These are phyloP conservation scores for Saccharomyces pastorianus DNA, from an alignment of 1,139 yeast genomes.

Conservation along the genomic window DNA sequence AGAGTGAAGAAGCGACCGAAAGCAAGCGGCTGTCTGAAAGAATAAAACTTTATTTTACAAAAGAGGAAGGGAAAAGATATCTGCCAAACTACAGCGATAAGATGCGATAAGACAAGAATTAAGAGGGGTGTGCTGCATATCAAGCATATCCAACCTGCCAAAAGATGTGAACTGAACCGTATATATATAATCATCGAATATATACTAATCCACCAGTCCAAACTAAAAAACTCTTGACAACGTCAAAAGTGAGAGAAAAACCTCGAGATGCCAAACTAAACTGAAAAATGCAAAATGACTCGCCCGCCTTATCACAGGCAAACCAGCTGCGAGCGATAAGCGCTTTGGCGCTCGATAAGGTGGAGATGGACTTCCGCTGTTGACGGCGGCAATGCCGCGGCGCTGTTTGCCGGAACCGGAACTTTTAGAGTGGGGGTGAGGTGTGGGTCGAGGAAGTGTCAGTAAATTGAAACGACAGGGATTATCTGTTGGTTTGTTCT, in stretches of 20 bases:
- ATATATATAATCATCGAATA: neutral
- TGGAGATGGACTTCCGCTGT: neutral
- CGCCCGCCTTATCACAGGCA: neutral
- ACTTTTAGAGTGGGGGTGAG: neutral
- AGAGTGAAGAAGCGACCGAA: neutral
- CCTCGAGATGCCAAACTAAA: neutral
- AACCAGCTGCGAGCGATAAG: neutral
- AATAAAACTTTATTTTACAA: neutral
- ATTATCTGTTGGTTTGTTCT: too few species aligned
- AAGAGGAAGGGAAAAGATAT: neutral
- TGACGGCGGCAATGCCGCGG: neutral
- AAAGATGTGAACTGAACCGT: neutral
- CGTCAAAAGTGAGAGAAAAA: neutral
- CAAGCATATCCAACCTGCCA: neutral
- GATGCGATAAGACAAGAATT: neutral
- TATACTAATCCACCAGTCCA: slow-evolving; percentile 44
- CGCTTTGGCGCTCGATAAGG: neutral
- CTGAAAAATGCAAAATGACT: neutral
- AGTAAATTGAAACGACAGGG: neutral
- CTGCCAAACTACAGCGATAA: neutral
- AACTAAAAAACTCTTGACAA: slow-evolving; percentile 37
- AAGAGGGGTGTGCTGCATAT: neutral
- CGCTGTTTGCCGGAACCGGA: neutral
- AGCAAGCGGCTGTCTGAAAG: neutral
- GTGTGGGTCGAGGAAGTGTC: neutral